Evolutionary conservation across 805 yeast genomes (phyloP).

Genomic region (Yarrowia porcina): DNA sequence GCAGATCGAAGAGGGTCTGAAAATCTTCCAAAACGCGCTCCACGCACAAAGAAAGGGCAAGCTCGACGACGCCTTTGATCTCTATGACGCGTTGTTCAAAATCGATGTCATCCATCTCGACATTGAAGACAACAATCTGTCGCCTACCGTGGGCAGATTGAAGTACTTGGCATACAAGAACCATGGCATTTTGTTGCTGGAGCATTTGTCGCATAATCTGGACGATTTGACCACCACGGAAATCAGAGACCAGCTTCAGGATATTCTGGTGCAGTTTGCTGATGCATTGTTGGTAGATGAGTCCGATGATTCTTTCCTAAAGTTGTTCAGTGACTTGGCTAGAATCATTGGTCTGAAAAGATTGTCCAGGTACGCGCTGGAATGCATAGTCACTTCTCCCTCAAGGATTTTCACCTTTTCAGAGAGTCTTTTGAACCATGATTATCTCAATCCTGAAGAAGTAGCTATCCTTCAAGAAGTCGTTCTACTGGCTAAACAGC

Average conservation of each 20-base stretch:
- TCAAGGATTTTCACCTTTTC: conserved; percentile 27
- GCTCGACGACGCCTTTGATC: conserved; percentile 48
- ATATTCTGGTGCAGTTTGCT: conserved; percentile 57
- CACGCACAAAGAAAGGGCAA: conserved; percentile 52
- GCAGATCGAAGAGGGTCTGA: conserved; percentile 73
- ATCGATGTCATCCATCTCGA: conserved; percentile 57
- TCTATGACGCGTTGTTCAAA: conserved; percentile 61
- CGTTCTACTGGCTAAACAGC: neutral
- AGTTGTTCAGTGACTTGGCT: conserved; percentile 28
- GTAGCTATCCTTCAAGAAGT: neutral
- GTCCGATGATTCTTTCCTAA: conserved; percentile 31
- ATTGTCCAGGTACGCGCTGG: conserved; percentile 32
- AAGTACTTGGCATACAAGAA: conserved; percentile 79
- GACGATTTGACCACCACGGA: conserved; percentile 34
- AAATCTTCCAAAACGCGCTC: conserved; percentile 69
- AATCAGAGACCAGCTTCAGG: conserved; percentile 39
- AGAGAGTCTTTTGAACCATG: conserved; percentile 26
- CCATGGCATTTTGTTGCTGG: conserved; percentile 67
- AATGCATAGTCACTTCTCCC: conserved; percentile 29
- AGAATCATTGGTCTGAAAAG: conserved; percentile 30
- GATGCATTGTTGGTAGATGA: conserved; percentile 47
- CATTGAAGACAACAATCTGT: conserved; percentile 35
- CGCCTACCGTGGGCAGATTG: conserved; percentile 70
- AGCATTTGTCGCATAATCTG: conserved; percentile 37
- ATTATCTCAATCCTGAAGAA: conserved; percentile 29